Base-by-base conservation (phyloP, 2,329 filamentous ascomycete genomes). In the Magnaporthiopsis poae region DNA sequence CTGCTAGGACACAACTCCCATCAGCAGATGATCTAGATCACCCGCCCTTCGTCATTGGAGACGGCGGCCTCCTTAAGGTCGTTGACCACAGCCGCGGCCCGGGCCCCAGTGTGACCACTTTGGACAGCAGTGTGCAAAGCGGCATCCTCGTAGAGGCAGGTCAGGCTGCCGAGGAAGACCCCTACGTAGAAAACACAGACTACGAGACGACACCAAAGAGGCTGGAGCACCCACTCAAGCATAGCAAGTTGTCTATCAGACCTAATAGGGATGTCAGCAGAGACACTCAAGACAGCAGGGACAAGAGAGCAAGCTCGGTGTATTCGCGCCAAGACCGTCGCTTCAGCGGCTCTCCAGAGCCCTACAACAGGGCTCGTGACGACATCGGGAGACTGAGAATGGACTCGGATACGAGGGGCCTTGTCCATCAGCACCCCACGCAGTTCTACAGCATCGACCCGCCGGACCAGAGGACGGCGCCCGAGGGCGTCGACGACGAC, bases 161-260 rank as follows among this genome's bases (percentile, higher is more conserved):
- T 33, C 56, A 25, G 72, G 67, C 68, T 29, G 68, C 70, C 13
- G 72, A 72, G 11, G 72, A 72, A 9, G 67, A 70, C 36, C 71
- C 71, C 11, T 72, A 73, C 46, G 71, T 68, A 21, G 70, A 73
- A 9, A 68, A 70, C 15, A 66, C 69, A 21, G 70, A 69, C 2
- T 73, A 71, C 64, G 73, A 74, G 12, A 72, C 70, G 5, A 70
- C 75, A 0, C 69, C 73, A 1, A 71, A 71, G 64, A 73, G 71
- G 65, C 61, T 68, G 46, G 46, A 56, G 8, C 46, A 8, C 71
- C 69, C 36, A 70, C 69, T 9, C 66, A 72, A 74, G 65, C 74
- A 74, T 31, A 71, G 76, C 25, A 77, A 74, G 63, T 72, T 80
- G n/a, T 75, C 80, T 0, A 71, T 80, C 67, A 77, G 80, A 27